These are phyloP conservation scores for Lasiosphaeria miniovina DNA, from an alignment of 495 filamentous ascomycete species.

Conservation along the genomic window DNA sequence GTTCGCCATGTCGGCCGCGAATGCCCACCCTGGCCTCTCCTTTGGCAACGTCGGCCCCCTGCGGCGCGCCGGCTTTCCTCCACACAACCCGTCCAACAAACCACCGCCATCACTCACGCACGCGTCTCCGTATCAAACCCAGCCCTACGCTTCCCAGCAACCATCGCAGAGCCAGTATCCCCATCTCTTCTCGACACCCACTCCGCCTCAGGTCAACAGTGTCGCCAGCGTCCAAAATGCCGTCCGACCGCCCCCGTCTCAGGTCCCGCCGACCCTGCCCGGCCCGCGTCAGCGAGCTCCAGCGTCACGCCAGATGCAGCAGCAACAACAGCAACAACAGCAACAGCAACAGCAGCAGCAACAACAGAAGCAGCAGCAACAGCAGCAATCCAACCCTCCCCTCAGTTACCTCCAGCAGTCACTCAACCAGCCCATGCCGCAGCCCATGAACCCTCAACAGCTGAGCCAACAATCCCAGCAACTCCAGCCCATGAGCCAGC, in stretches of 20 bases:
- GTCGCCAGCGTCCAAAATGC: constrained; percentile 39
- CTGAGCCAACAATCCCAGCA: constrained; percentile 28
- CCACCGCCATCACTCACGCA: constrained; percentile 40
- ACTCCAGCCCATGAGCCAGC: constrained; percentile 27
- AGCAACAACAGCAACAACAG: not conserved
- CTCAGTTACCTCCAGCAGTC: constrained; percentile 35
- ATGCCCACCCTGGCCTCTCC: constrained; percentile 30
- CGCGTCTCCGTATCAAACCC: constrained; percentile 36
- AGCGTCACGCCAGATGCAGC: constrained; percentile 34
- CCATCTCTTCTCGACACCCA: constrained; percentile 35
- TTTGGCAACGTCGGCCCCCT: constrained; percentile 16
- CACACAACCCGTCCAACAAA: constrained; percentile 41
- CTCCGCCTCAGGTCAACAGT: constrained; percentile 36
- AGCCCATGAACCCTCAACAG: constrained; percentile 22
- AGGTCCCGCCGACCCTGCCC: constrained; percentile 34
- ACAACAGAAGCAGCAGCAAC: too few species aligned
- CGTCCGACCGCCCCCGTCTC: constrained; percentile 33
- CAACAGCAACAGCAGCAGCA: too few species aligned
- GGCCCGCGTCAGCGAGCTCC: constrained; percentile 37
- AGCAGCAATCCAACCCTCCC: constrained; percentile 16
- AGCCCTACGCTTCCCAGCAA: constrained; percentile 37
- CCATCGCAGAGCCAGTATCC: constrained; percentile 23
- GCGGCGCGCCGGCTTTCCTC: constrained; percentile 26
- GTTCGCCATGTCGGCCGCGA: constrained; percentile 30
- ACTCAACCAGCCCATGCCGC: constrained; percentile 24